Evolutionary conservation across 2,329 filamentous ascomycete genomes (phyloP), one percentile per base, ranked within the genome.

Genomic region (Fusarium ambrosium): DNA sequence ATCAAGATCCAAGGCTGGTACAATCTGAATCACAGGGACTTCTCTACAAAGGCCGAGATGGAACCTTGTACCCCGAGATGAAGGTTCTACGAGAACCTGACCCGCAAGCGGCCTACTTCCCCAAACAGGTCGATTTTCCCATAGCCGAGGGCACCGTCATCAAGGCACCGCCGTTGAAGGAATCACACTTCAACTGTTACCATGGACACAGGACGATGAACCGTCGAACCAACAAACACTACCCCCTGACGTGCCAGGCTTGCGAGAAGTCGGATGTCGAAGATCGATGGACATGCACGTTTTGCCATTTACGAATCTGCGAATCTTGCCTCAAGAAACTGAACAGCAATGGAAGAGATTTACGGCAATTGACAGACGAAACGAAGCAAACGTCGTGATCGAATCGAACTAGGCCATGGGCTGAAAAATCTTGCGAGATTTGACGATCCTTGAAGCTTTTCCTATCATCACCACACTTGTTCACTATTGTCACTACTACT

Each of bases 221-320:
- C 64, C 80, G 84, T 41, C 85, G 85, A 63, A 81, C 82, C 69
- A 90, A 91, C 79, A 80, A 78, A 56, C 79, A 85, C 75, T 87
- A 89, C 76, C 84, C 88, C 2, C 82, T 90, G 22, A 83, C 87
- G 13, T 91, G 89, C 78, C 87, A 89, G 79, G 84, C 86, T 4
- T 91, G 89, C 79, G 83, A 84, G 62, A 83, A 82, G 66, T 81
- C 83, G 60, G 87, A 89, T 67, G 75, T 78, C 8, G 83, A 85
- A 53, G 80, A 85, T 71, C 85, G 88, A 39, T 86, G 82, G 80
- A 83, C 82, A 22, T 90, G 88, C 78, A 80, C 81, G 16, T 88
- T 86, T 79, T 90, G 88, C 80, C 83, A 85, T 68, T 75, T 90
- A 58, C 85, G 88, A 62, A 84, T 90, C 67, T 91, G 89, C 79